Conservation (phyloP, 73 alveolate species). For the Paramecium tetraurelia region DNA sequence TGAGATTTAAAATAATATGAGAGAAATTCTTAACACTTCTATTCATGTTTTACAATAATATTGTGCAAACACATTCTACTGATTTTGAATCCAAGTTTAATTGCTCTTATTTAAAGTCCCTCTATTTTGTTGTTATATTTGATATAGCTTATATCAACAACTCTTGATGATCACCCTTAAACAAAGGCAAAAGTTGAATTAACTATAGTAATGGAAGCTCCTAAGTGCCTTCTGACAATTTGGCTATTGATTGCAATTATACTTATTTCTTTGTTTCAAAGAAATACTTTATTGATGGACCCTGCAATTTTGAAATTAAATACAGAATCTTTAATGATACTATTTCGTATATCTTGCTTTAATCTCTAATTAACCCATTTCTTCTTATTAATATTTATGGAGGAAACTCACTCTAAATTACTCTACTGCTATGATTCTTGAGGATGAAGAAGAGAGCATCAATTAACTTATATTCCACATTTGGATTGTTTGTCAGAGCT, state of each 20-base stretch:
- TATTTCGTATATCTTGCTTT: not conserved
- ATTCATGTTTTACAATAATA: not conserved
- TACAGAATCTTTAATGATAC: slow-evolving; percentile 26
- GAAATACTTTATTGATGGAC: not conserved
- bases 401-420: not conserved
- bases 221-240: not conserved
- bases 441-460: not conserved
- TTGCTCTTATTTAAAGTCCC: not conserved
- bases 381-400: not conserved
- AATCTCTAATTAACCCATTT: slow-evolving; percentile 1
- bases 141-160: not conserved
- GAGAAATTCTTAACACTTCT: not conserved
- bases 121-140: not conserved
- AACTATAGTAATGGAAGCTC: not conserved
- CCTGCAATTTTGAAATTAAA: not conserved
- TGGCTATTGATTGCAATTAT: not conserved
- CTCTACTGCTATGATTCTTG: not conserved
- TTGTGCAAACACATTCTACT: slow-evolving; percentile 18
- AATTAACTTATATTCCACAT: slow-evolving; percentile 22
- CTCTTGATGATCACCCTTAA: slow-evolving; percentile 12
- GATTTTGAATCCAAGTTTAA: not conserved
- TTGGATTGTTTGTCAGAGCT: slow-evolving; percentile 15
- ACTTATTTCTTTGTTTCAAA: not conserved
- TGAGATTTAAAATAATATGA: not conserved
- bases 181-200: not conserved